Conservation (phyloP, 1,284 basidiomycete species). For the Ustilago hordei region DNA sequence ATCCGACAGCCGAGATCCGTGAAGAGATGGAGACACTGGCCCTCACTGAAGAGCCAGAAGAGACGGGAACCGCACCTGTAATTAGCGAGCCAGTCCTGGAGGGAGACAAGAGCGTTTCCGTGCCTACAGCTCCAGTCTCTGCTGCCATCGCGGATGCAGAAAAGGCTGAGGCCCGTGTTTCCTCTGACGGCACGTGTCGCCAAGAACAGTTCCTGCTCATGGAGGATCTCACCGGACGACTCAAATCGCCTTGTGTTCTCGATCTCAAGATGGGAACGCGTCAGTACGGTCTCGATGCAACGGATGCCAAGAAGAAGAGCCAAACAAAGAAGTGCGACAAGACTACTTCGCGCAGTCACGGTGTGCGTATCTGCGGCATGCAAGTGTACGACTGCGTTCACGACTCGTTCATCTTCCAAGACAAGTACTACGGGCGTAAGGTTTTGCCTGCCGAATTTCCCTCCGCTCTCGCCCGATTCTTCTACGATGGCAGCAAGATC, state of each 20-base stretch:
- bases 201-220: conserved; percentile 98
- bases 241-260: conserved; percentile 93
- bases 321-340: conserved; percentile 98
- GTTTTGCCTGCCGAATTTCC: conserved; percentile 87
- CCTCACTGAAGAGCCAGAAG: conserved; percentile 24
- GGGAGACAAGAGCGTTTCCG: background rate
- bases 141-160: background rate
- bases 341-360: conserved; percentile 89
- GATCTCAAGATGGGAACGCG: conserved; percentile 99
- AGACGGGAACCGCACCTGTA: background rate
- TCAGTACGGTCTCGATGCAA: conserved; percentile 97
- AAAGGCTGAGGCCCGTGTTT: background rate
- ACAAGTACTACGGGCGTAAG: conserved; percentile 96
- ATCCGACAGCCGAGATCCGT: conserved; percentile 5
- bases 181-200: conserved; percentile 70
- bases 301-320: conserved; percentile 90
- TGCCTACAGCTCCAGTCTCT: background rate
- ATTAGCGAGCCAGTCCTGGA: background rate
- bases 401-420: conserved; percentile 87
- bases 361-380: conserved; percentile 97
- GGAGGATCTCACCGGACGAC: conserved; percentile 96
- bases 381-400: conserved; percentile 76
- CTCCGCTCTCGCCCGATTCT: conserved; percentile 82
- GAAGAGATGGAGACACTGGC: conserved; percentile 26
- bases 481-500: conserved; percentile 84